Percentiles rank a stretch among this genome's conserved stretches.
These are phyloP conservation scores for Suillus weaverae DNA, from an alignment of 768 basidiomycete species.

Conservation along the genomic window DNA sequence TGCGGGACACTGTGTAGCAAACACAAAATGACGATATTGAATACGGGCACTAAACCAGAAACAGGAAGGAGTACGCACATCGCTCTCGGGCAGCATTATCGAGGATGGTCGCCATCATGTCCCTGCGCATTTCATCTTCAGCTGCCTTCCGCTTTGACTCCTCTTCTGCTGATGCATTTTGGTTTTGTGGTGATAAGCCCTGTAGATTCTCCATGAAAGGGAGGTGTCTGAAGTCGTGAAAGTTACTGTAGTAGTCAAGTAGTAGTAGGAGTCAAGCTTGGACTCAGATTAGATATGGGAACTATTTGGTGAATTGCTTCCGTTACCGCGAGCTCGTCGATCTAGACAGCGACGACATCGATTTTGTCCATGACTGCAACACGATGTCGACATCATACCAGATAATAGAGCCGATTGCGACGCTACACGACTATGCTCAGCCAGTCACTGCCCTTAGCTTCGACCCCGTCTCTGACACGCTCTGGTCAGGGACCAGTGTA, in stretches of 20 bases:
- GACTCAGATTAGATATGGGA: not conserved
- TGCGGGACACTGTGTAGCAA: slow-evolving; percentile 69
- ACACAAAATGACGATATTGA: not conserved
- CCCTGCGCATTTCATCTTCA: slow-evolving; percentile 75
- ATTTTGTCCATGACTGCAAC: not conserved
- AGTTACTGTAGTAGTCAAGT: not conserved
- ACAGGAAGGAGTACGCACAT: slow-evolving; percentile 42
- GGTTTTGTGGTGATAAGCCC: slow-evolving; percentile 27
- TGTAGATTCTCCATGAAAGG: slow-evolving; percentile 26
- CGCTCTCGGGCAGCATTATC: slow-evolving; percentile 80
- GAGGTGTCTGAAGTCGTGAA: not conserved
- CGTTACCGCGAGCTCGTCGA: not conserved
- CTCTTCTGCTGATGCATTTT: slow-evolving; percentile 50
- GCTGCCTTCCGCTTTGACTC: slow-evolving; percentile 56
- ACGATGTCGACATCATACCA: slow-evolving; percentile 24
- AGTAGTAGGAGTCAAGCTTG: not conserved
- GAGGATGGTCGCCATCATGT: slow-evolving; percentile 76
- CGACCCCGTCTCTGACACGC: slow-evolving; percentile 86
- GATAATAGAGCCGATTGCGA: slow-evolving; percentile 16
- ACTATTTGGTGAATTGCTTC: slow-evolving; percentile 6
- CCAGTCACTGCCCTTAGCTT: slow-evolving; percentile 79
- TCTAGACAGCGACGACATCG: not conserved
- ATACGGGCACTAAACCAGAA: not conserved
- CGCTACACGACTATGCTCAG: slow-evolving; percentile 28
- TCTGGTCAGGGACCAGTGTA: slow-evolving; percentile 80